Percentiles rank a stretch among this genome's conserved stretches.
These are phyloP conservation scores for Penicillium sp. DNA, from an alignment of 2,329 filamentous ascomycete species.

Conservation along the genomic window DNA sequence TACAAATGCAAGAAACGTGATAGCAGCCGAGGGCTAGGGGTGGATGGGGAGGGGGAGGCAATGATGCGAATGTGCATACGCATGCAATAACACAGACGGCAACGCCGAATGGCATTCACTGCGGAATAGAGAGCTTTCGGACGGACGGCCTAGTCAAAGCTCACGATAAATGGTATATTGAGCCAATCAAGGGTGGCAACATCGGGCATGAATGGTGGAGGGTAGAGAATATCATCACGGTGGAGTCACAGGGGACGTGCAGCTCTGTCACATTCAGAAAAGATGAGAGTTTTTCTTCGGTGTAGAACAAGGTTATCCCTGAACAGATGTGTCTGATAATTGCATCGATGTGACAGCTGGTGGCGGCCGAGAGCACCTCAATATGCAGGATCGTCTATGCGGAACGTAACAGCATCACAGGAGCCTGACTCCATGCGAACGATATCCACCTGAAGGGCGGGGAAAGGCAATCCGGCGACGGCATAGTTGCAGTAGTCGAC, in stretches of 20 bases:
- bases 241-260: constrained; percentile 20
- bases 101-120: constrained; percentile 12
- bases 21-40: background rate
- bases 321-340: constrained; percentile 23
- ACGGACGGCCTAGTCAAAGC: constrained; percentile 17
- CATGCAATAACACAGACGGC: constrained; percentile 25
- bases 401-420: constrained; percentile 27
- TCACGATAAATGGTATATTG: constrained; percentile 15
- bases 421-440: constrained; percentile 31
- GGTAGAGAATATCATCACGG: constrained; percentile 12
- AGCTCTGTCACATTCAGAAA: constrained; percentile 24
- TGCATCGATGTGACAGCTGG: constrained; percentile 39
- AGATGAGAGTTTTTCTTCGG: constrained; percentile 19
- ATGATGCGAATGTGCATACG: constrained; percentile 15
- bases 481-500: constrained; percentile 32
- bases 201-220: constrained; percentile 7
- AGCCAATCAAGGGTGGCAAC: constrained; percentile 19
- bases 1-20: constrained; percentile 15
- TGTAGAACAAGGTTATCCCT: constrained; percentile 28
- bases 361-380: constrained; percentile 30
- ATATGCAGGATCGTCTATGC: constrained; percentile 36
- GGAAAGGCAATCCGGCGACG: constrained; percentile 28
- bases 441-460: constrained; percentile 30
- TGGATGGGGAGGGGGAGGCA: constrained; percentile 6
- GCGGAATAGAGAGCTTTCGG: constrained; percentile 10